Percentiles rank a stretch among this genome's conserved stretches.
phyloP scores from a whole-genome alignment of 106 monocot genomes.

The Vanilla planifolia region DNA sequence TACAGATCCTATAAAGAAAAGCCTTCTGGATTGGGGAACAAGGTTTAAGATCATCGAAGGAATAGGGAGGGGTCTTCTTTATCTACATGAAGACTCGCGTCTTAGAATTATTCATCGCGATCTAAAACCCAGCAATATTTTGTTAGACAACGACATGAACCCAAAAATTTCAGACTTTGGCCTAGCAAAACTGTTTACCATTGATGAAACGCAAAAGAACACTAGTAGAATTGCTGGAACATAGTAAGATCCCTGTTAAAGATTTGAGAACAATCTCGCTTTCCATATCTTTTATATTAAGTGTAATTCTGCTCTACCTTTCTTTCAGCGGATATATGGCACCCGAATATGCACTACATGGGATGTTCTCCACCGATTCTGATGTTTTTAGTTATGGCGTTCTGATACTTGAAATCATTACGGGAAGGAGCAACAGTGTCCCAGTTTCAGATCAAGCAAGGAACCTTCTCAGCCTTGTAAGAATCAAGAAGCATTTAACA shows the following conservation, averaged over 20 bases:
- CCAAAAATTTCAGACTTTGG: conserved; percentile 13
- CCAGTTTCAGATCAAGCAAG: neutral
- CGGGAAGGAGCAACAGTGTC: neutral
- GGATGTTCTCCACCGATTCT: neutral
- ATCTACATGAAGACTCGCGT: conserved; percentile 15
- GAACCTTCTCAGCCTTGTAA: neutral
- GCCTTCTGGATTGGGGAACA: conserved; percentile 9
- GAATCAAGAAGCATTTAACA: neutral
- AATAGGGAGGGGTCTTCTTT: conserved; percentile 10
- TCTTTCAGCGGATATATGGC: neutral
- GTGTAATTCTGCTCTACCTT: neutral
- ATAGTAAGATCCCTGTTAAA: neutral
- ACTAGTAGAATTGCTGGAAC: conserved; percentile 5
- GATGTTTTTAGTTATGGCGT: conserved; percentile 2
- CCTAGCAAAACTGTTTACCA: neutral
- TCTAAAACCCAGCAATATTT: conserved; percentile 17
- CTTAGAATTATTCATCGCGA: conserved; percentile 15
- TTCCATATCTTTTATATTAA: neutral
- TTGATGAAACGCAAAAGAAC: neutral
- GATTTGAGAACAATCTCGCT: neutral
- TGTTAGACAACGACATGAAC: conserved; percentile 15
- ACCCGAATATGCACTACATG: neutral
- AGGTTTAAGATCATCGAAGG: conserved; percentile 13
- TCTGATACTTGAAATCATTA: neutral
- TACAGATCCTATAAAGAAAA: conserved; percentile 1